Base-by-base conservation (phyloP, 2,329 filamentous ascomycete species). In the Metarhizium robertsii region DNA sequence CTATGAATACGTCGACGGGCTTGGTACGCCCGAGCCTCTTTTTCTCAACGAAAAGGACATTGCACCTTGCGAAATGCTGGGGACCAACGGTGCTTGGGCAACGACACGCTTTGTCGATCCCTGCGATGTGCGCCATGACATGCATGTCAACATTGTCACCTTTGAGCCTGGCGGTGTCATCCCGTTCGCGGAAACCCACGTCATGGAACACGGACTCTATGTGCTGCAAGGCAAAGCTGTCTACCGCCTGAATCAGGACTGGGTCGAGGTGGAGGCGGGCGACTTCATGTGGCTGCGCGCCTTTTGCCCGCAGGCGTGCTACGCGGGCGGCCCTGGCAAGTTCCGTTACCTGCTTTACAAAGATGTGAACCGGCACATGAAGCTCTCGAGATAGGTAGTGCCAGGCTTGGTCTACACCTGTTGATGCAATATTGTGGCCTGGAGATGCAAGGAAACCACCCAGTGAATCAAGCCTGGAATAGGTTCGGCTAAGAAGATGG, bases 251-350 rank as follows among this genome's bases (percentile, higher is more conserved):
- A 56, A 56, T 6, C 55, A 51, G 46, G 55, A 53, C 40, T 56
- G 55, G 55, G 55, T 56, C 20, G 55, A 56, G 40, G 55, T 56
- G 13, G 55, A 56, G 40, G 55, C 55, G 1, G 55, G 55, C 10
- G 55, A 56, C n/a, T 56, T 56, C 40, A 56, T 56, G 55, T 56
- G 55, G 55, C 20, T 56, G 55, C 48, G 55, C 10, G 55, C 55
- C 8, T 56, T 56, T 38, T 56, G 55, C 36, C 55, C 55, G 8
- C 55, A 56, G 40, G 55, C 55, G 14, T 56, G 55, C 32, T 56
- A 56, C 38, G 55, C 55, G 1, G 55, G 55, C 4, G 54, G 55
- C 30, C 55, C 55, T 18, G 55, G 55, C 7, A 50, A 43, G 30
- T 56, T 56, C 34, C 51, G 55, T 7, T 56, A 56, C 32, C 16